Conservation (phyloP, 2,329 filamentous ascomycete species). For the Pestalotiopsis sp. region DNA sequence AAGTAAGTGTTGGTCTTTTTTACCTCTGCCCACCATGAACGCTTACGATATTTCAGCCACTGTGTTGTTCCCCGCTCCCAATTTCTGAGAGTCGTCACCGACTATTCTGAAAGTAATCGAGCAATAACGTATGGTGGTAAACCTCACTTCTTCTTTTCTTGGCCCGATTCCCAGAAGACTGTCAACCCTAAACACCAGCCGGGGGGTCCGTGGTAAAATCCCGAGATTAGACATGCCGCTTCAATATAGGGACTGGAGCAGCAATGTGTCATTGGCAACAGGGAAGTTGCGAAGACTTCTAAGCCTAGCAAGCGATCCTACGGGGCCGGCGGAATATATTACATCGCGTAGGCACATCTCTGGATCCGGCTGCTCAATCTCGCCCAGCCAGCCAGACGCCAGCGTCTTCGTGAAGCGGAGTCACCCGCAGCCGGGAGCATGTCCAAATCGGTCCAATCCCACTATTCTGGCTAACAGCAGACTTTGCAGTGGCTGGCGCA, state of each 20-base stretch:
- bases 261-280: slow-evolving; percentile 3
- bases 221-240: slow-evolving; percentile 3
- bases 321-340: slow-evolving; percentile 8
- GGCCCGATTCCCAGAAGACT: neutral
- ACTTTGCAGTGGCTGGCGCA: neutral
- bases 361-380: slow-evolving; percentile 4
- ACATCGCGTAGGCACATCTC: slow-evolving; percentile 9
- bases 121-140: neutral
- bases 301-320: slow-evolving; percentile 1
- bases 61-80: too few relatives aligned
- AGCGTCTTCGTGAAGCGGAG: neutral
- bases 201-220: neutral
- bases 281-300: neutral
- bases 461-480: neutral
- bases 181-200: neutral
- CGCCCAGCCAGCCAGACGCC: neutral
- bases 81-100: neutral
- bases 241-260: neutral
- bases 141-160: neutral
- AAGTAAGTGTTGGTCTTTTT: too few relatives aligned
- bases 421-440: neutral
- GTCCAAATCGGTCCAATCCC: slow-evolving; percentile 1
- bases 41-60: too few relatives aligned
- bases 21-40: too few relatives aligned
- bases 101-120: neutral